Conservation (phyloP, 179 eudicot genomes). For the Heliamphora pulchella region DNA sequence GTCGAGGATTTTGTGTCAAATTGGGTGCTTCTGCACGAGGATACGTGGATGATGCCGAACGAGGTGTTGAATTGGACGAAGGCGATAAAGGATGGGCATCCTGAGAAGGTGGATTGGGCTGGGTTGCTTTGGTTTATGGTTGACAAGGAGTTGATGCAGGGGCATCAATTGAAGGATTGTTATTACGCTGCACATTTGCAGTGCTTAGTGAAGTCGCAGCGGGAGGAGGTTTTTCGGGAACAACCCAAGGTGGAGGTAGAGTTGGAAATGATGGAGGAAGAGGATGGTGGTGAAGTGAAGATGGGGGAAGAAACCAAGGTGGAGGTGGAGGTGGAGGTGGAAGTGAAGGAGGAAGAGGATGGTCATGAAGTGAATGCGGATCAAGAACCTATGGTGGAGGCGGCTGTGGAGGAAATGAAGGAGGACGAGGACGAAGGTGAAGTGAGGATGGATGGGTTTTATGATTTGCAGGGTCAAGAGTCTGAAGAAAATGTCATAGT, state of each 20-base stretch:
- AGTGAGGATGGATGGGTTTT: slow-evolving; percentile 2
- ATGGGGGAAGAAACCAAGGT: background rate
- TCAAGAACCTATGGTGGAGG: slow-evolving; percentile 17
- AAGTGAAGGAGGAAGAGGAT: slow-evolving; percentile 24
- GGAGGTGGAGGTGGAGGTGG: slow-evolving; percentile 24
- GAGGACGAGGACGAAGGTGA: slow-evolving; percentile 11
- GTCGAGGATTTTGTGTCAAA: slow-evolving; percentile 58
- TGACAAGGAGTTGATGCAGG: slow-evolving; percentile 69
- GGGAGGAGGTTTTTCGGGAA: slow-evolving; percentile 26
- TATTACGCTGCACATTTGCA: slow-evolving; percentile 89
- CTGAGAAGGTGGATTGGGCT: slow-evolving; percentile 78
- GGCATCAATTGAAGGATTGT: slow-evolving; percentile 43
- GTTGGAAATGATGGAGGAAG: slow-evolving; percentile 20
- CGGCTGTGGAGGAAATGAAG: slow-evolving; percentile 18
- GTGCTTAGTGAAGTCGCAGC: slow-evolving; percentile 57
- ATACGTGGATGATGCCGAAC: slow-evolving; percentile 52
- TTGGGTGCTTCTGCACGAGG: slow-evolving; percentile 79
- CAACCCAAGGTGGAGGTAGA: slow-evolving; percentile 18
- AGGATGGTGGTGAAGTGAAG: slow-evolving; percentile 13
- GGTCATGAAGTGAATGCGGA: background rate
- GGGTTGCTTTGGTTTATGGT: slow-evolving; percentile 82
- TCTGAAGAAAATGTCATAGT: slow-evolving; percentile 12
- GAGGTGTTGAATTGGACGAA: slow-evolving; percentile 54
- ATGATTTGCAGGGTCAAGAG: slow-evolving; percentile 15
- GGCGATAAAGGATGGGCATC: slow-evolving; percentile 56